phyloP scores from a whole-genome alignment of 73 alveolate genomes.

The Paramecium pentaurelia region DNA sequence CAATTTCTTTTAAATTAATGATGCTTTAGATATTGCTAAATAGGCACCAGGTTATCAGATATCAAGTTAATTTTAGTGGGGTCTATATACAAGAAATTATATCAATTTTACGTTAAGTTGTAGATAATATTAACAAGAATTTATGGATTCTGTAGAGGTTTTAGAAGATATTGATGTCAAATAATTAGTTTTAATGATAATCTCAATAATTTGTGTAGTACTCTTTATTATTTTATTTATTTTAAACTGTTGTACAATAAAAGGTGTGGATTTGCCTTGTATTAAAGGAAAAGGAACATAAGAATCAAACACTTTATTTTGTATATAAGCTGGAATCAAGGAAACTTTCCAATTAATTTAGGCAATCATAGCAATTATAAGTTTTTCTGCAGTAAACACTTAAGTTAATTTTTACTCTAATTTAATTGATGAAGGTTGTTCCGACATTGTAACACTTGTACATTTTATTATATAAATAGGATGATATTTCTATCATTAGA shows the following conservation, averaged over 20 bases:
- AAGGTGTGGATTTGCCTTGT: neutral
- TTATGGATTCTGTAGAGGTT: neutral
- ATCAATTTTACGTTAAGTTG: neutral
- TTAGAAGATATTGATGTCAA: neutral
- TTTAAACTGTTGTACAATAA: neutral
- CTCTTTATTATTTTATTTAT: neutral
- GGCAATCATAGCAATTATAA: neutral
- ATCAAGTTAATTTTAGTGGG: neutral
- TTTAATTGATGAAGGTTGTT: neutral
- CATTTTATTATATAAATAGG: neutral
- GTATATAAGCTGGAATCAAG: neutral
- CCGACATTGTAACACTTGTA: neutral
- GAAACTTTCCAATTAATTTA: neutral
- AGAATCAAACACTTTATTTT: neutral
- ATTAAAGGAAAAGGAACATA: neutral
- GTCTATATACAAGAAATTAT: neutral
- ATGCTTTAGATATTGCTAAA: neutral
- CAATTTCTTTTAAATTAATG: neutral
- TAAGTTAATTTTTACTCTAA: neutral
- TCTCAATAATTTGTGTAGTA: neutral
- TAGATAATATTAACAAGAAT: neutral
- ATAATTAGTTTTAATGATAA: neutral
- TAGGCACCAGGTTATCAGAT: neutral
- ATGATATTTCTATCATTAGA: neutral
- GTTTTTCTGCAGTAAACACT: neutral